phyloP scores from a whole-genome alignment of 2,329 filamentous ascomycete genomes.

The Monosporascus sp. region DNA sequence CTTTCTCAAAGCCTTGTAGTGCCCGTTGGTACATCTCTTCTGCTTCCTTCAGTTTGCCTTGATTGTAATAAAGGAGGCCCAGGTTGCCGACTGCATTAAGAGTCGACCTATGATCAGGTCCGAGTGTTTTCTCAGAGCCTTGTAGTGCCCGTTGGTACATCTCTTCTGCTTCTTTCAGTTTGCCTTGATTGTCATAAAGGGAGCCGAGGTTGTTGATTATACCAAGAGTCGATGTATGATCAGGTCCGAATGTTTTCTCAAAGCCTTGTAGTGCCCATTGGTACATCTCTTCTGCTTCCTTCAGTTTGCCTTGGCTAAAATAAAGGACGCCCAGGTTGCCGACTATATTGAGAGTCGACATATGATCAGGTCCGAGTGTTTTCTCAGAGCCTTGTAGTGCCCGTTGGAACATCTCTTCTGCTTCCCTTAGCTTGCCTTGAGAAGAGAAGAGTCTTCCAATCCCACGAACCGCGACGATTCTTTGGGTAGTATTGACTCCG shows the following conservation, averaged over 20 bases:
- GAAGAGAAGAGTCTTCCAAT: too few species aligned
- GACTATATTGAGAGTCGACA: slow-evolving; percentile 11
- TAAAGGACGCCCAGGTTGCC: slow-evolving; percentile 9
- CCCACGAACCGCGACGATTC: too few species aligned
- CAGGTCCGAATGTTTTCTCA: too few species aligned
- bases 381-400: slow-evolving; percentile 2
- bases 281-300: too few species aligned
- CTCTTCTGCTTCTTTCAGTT: slow-evolving; percentile 1
- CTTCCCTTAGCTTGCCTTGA: slow-evolving; percentile 4
- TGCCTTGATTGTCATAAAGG: slow-evolving; percentile 7
- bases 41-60: slow-evolving; percentile 8
- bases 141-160: slow-evolving; percentile 4
- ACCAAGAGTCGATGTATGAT: too few species aligned
- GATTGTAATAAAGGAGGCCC: slow-evolving; percentile 13
- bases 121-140: slow-evolving; percentile 1
- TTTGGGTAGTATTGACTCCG: too few species aligned
- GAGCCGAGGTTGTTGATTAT: neutral
- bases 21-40: too few species aligned
- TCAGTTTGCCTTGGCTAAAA: slow-evolving; percentile 11
- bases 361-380: slow-evolving; percentile 14
- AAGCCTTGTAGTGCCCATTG: too few species aligned
- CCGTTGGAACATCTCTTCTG: slow-evolving; percentile 4
- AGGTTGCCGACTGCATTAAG: neutral
- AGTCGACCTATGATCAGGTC: slow-evolving; percentile 20
- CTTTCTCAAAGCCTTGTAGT: too few species aligned